These are phyloP conservation scores for Reticulascus tulasneorum DNA, from an alignment of 2,329 filamentous ascomycete genomes.

Conservation along the genomic window DNA sequence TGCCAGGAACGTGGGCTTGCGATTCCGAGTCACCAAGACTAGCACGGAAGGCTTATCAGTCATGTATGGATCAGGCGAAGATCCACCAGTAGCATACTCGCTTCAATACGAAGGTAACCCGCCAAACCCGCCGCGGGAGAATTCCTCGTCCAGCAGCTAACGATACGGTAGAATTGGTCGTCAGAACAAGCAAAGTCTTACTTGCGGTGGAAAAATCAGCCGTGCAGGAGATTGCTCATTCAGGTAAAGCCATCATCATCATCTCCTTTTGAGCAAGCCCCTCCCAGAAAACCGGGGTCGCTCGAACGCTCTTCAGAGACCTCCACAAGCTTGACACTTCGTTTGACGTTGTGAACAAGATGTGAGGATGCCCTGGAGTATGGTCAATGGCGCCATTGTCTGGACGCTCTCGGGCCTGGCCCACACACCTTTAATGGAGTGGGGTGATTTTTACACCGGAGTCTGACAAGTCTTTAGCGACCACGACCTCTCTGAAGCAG, in stretches of 20 bases:
- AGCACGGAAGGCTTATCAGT: constrained; percentile 44
- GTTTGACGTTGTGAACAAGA: not conserved
- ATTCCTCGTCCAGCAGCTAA: too few species aligned
- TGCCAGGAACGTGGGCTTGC: constrained; percentile 61
- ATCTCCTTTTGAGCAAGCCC: constrained; percentile 34
- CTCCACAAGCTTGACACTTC: too few species aligned
- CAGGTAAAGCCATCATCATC: constrained; percentile 66
- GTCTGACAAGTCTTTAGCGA: constrained; percentile 7
- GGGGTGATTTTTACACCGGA: constrained; percentile 5
- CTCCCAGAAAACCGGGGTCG: constrained; percentile 18
- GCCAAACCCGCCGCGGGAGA: not conserved
- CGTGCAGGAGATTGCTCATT: constrained; percentile 53
- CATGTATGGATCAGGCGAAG: constrained; percentile 55
- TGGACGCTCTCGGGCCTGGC: not conserved
- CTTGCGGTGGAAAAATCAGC: constrained; percentile 62
- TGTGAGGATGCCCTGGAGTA: constrained; percentile 1
- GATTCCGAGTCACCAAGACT: constrained; percentile 51
- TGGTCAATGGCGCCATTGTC: not conserved
- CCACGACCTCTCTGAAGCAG: constrained; percentile 5
- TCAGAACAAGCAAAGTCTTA: constrained; percentile 61
- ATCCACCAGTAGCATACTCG: constrained; percentile 64
- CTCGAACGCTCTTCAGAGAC: too few species aligned
- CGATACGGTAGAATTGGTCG: constrained; percentile 56
- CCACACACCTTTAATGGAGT: not conserved
- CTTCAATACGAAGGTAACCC: constrained; percentile 66